Conservation (phyloP, 129 eudicot genomes). For the Flaveria bidentis region DNA sequence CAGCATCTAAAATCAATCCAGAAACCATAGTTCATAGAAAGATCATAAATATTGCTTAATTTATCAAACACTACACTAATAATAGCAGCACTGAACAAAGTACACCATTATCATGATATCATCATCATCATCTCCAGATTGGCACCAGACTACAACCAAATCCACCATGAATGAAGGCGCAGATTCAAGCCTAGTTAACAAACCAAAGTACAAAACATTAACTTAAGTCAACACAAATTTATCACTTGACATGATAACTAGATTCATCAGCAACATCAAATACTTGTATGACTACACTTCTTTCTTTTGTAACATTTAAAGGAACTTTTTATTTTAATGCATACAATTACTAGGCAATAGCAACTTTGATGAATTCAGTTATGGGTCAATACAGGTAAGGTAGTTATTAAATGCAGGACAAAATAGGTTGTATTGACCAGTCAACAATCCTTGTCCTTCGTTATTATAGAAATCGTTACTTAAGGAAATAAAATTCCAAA, state of each 20-base stretch:
- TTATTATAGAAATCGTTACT: neutral
- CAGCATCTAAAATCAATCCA: neutral
- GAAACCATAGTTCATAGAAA: neutral
- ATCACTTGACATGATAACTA: neutral
- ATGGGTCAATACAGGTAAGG: neutral
- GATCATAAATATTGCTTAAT: neutral
- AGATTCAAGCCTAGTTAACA: constrained; percentile 20
- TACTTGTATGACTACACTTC: neutral
- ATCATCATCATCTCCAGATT: constrained; percentile 25
- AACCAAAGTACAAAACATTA: neutral
- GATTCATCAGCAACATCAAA: neutral
- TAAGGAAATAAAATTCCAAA: neutral
- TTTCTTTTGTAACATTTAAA: neutral
- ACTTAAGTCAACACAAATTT: neutral
- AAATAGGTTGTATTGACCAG: neutral
- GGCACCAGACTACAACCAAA: constrained; percentile 13
- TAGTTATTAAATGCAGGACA: neutral
- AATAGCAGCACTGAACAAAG: constrained; percentile 7
- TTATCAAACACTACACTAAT: neutral
- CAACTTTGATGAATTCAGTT: neutral
- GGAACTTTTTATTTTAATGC: neutral
- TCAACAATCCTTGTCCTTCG: no score
- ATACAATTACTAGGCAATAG: neutral
- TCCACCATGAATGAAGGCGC: constrained; percentile 3
- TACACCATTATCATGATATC: neutral